These are phyloP conservation scores for Phytophthora kernoviae DNA, from an alignment of 352 stramenopile species.

Conservation along the genomic window DNA sequence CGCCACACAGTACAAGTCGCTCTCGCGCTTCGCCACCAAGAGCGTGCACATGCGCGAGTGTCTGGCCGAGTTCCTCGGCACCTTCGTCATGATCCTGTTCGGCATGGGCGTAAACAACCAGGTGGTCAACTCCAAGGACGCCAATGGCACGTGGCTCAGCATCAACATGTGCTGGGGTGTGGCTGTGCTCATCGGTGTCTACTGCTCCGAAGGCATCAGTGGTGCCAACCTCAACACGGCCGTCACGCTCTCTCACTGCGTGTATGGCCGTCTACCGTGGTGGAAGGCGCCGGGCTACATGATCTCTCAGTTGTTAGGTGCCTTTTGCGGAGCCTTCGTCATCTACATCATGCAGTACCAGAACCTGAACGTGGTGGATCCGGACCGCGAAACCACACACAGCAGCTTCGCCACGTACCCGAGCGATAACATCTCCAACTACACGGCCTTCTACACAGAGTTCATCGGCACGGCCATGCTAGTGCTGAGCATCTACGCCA, in stretches of 20 bases:
- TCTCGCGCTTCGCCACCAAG: constrained; percentile 17
- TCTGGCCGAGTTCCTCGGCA: constrained; percentile 51
- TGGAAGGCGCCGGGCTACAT: constrained; percentile 50
- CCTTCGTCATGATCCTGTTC: constrained; percentile 57
- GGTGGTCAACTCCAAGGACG: constrained; percentile 42
- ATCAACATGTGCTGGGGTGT: constrained; percentile 59
- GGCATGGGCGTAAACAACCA: constrained; percentile 64
- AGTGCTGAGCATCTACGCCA: constrained; percentile 49
- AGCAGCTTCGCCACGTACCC: constrained; percentile 54
- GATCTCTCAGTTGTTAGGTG: constrained; percentile 42
- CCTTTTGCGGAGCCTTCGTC: constrained; percentile 39
- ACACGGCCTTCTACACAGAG: constrained; percentile 58
- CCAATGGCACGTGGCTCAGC: constrained; percentile 58
- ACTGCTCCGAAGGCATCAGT: constrained; percentile 46
- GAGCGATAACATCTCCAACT: constrained; percentile 38
- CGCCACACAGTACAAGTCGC: background rate
- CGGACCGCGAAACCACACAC: constrained; percentile 39
- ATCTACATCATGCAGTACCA: constrained; percentile 56
- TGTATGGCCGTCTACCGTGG: constrained; percentile 48
- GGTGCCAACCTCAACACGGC: constrained; percentile 61
- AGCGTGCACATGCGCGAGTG: constrained; percentile 45
- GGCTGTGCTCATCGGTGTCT: constrained; percentile 50
- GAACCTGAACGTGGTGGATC: constrained; percentile 48
- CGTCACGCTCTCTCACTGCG: constrained; percentile 48
- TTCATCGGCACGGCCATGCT: constrained; percentile 60